Evolutionary conservation across 2,329 filamentous ascomycete species (phyloP), one percentile per base, ranked within the genome.

Genomic region (Rhytidhysteron rufulum): DNA sequence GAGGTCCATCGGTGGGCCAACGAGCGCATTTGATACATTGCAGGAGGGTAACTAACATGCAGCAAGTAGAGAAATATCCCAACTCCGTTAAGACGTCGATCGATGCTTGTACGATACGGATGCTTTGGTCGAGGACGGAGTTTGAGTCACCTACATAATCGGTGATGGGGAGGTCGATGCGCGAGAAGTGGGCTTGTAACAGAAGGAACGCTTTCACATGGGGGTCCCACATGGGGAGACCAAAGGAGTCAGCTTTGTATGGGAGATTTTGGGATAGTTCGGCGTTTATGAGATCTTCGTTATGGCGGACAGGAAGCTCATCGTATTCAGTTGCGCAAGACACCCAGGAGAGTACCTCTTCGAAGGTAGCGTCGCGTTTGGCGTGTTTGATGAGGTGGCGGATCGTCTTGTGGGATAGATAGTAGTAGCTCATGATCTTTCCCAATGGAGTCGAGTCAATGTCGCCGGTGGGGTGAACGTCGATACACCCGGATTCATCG

Each of bases 371-470:
- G 15, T 82, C 71, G 0, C 82, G 78, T 55, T 86, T 91, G 18
- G 86, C 87, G 50, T 91, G 78, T 34, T 80, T 76, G 48, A 86
- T 80, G 5, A 98, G 78, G 55, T 88, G 83, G 1, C 93, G 86
- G 55, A 98, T 89, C 0, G 93, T 98, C 67, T 86, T 86, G 70
- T 98, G 93, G 0, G 90, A 94, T 34, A 74, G 82, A 61, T 98
- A 98, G 75, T 98, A 98, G 74, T 97, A 98, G 64, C 87, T 95
- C 88, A 97, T 96, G 59, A 98, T 97, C 71, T 95, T 96, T 55
- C 93, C 93, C 5, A 97, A 77, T 0, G 91, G 84, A 0, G 93
- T 97, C 1, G 91, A 74, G 53, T 95, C 86, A 20, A 98, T 83
- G 52, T 95, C 86, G 31, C 91, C 91, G 49, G 93, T 95, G 32